Base-by-base conservation (phyloP, 805 yeast genomes). In the Candida suzukii region DNA sequence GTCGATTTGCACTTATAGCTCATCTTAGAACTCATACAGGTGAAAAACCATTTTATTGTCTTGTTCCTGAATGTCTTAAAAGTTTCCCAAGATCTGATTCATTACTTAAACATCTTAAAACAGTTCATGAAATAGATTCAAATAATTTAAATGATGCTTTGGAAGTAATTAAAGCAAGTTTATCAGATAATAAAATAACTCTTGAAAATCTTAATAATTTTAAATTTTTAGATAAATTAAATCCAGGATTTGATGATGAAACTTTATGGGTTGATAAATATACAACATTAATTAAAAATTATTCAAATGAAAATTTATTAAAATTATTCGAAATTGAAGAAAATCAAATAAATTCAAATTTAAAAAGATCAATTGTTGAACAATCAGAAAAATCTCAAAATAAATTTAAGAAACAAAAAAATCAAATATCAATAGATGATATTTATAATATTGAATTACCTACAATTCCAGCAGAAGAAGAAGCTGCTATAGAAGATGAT, bases 1-100 rank as follows among this genome's bases (percentile, higher is more conserved):
- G 77, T 11, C 53, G 79, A 38, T 73, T 74, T 57, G 80, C 83
- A 1, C 64, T 83, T 26, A 65, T 78, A 0, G 67, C 83, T 0
- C 91, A 83, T 53, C 64, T 80, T 48, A 57, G 86, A 41, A 67
- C 76, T 1, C 91, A 83, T 55, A 76, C 83, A 0, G 80, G 83
- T 1, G 84, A 81, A 50, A 71, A 71, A 50, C 86, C 86, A 28
- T 79, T 73, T 48, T 73, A 67, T 49, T 83, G 91, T 56, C 68
- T 74, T 1, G 63, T 80, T 13, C 85, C 85, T 2, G 85, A 80
- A 47, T 83, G 91, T 57, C 72, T 70, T 39, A 69, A 74, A 46
- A 70, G 70, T 35, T 81, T 80, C 52, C 70, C 77, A 0, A 57
- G 83, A 41, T 66, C 79, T 1, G 84, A 78, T 46, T 84, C 82